Evolutionary conservation across 331 rosid genomes (phyloP).

Genomic region (Acacia pycnantha): DNA sequence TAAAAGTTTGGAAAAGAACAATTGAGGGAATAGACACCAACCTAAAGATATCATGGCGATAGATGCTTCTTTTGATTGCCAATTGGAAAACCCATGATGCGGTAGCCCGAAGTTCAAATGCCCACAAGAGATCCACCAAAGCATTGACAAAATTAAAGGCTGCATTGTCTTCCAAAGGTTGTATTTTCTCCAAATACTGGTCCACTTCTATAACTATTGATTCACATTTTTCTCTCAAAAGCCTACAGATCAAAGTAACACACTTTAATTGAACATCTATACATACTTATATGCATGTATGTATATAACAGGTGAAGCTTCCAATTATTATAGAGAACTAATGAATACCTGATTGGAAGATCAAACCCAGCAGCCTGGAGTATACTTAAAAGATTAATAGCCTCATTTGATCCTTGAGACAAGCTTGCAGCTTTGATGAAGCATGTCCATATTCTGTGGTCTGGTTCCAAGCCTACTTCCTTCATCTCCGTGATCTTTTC

Average conservation of each 20-base stretch:
- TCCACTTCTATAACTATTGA: conserved; percentile 65
- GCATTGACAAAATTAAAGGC: conserved; percentile 92
- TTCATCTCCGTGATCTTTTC: conserved; percentile 77
- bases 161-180: conserved; percentile 78
- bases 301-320: background rate
- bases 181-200: conserved; percentile 57
- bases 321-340: background rate
- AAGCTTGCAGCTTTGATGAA: conserved; percentile 90
- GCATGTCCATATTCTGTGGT: conserved; percentile 97
- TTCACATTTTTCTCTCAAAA: conserved; percentile 74
- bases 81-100: conserved; percentile 96
- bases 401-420: conserved; percentile 53
- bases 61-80: conserved; percentile 78
- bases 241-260: conserved; percentile 50
- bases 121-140: conserved; percentile 90
- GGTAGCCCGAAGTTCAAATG: conserved; percentile 88
- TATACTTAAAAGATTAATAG: conserved; percentile 62
- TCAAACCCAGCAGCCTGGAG: conserved; percentile 61
- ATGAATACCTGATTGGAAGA: conserved; percentile 80
- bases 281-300: background rate
- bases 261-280: conserved; percentile 18
- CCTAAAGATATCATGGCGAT: conserved; percentile 71
- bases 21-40: conserved; percentile 25
- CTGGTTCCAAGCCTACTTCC: conserved; percentile 66
- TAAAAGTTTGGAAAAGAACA: conserved; percentile 17